phyloP scores from a whole-genome alignment of 2,329 filamentous ascomycete species.

The Fulvia fulva region DNA sequence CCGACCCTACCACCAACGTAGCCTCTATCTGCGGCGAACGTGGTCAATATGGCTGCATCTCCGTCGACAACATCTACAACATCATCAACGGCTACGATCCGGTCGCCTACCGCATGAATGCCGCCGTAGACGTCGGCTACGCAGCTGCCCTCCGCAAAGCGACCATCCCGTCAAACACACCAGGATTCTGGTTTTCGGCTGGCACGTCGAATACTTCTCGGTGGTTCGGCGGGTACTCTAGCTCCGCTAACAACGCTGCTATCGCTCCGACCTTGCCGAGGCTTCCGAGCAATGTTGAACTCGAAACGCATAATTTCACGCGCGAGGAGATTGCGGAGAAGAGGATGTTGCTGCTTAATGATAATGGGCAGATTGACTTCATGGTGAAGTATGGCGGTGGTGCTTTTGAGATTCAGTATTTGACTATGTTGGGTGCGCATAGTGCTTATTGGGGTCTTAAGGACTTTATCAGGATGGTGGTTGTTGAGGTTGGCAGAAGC shows the following conservation, averaged over 20 bases:
- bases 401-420: constrained; percentile 87
- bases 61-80: constrained; percentile 96
- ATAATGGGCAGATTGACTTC: constrained; percentile 94
- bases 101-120: constrained; percentile 89
- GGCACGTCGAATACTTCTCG: constrained; percentile 30
- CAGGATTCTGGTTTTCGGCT: constrained; percentile 41
- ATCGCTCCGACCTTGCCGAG: constrained; percentile 32
- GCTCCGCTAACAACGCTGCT: constrained; percentile 32
- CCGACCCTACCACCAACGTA: constrained; percentile 49
- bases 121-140: constrained; percentile 78
- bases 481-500: constrained; percentile 76
- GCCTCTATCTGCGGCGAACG: constrained; percentile 67
- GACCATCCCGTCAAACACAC: constrained; percentile 69
- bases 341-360: constrained; percentile 81
- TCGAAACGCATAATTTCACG: constrained; percentile 93
- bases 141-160: constrained; percentile 72
- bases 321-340: constrained; percentile 89
- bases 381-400: constrained; percentile 80
- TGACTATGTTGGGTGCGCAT: constrained; percentile 95
- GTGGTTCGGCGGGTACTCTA: constrained; percentile 36
- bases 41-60: constrained; percentile 81
- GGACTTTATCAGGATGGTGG: constrained; percentile 87
- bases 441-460: constrained; percentile 86
- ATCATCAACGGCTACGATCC: constrained; percentile 73
- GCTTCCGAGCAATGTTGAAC: constrained; percentile 62